Percentiles rank a stretch among this genome's conserved stretches.
Evolutionary conservation across 441 rosid genomes (phyloP).

Genomic region (Arabidopsis lyrata): DNA sequence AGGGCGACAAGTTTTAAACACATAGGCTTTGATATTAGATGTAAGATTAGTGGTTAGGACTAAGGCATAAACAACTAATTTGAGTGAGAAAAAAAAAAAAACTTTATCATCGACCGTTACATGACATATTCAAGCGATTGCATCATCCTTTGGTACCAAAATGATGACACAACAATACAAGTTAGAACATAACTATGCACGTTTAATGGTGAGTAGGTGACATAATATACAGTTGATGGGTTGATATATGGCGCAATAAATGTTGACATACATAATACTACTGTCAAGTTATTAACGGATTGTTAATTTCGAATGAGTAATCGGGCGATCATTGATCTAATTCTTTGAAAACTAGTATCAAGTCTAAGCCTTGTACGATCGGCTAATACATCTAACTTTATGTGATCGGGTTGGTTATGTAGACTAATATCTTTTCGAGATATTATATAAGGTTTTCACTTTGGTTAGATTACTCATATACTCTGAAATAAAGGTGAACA

Average conservation of each 20-base stretch:
- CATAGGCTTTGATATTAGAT: background rate
- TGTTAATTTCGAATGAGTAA: background rate
- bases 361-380: background rate
- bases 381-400: background rate
- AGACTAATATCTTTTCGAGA: background rate
- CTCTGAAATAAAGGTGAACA: too few relatives aligned
- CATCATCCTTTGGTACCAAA: slow-evolving; percentile 19
- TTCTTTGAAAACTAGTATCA: background rate
- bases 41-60: too few relatives aligned
- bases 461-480: too few relatives aligned
- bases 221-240: background rate
- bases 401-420: background rate
- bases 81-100: background rate
- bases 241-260: slow-evolving; percentile 5
- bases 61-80: background rate
- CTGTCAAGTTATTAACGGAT: background rate
- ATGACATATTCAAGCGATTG: slow-evolving; percentile 26
- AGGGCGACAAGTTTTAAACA: slow-evolving; percentile 7
- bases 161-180: slow-evolving; percentile 10
- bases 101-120: slow-evolving; percentile 14
- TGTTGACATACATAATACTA: background rate
- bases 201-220: slow-evolving; percentile 3
- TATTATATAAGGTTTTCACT: too few relatives aligned
- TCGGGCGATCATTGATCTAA: background rate
- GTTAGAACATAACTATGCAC: slow-evolving; percentile 5